Percentiles rank a stretch among this genome's conserved stretches.
Evolutionary conservation across 2,329 filamentous ascomycete species (phyloP).

Genomic region (Nemania serpens): DNA sequence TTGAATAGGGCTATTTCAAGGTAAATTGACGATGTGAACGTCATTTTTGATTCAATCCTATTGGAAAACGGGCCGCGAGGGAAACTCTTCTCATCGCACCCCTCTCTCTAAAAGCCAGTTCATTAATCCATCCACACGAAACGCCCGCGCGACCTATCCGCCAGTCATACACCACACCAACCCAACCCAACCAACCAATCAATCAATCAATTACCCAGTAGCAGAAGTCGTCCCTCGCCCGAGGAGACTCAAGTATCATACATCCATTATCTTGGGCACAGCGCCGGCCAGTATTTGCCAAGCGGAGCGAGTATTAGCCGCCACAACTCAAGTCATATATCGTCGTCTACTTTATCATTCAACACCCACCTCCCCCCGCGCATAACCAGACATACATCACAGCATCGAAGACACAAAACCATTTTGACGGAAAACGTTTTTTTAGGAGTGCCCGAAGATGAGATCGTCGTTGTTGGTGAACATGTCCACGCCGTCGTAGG

Average conservation of each 20-base stretch:
- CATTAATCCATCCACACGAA: constrained; percentile 13
- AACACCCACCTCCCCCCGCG: no score
- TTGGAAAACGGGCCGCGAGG: not conserved
- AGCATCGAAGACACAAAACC: not conserved
- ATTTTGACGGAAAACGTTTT: not conserved
- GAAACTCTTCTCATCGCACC: not conserved
- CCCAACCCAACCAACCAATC: constrained; percentile 4
- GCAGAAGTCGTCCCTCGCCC: no score
- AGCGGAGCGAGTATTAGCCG: no score
- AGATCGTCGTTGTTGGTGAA: constrained; percentile 57
- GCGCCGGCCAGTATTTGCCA: no score
- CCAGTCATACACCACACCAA: constrained; percentile 3
- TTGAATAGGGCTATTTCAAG: not conserved
- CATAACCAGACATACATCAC: not conserved
- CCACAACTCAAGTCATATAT: no score
- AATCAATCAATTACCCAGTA: no score
- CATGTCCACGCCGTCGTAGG: constrained; percentile 54
- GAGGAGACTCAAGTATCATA: no score
- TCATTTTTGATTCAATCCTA: constrained; percentile 12
- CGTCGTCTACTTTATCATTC: no score
- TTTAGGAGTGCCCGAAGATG: constrained; percentile 51
- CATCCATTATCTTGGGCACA: no score
- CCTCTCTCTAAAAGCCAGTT: constrained; percentile 16
- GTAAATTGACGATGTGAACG: not conserved
- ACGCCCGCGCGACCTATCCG: constrained; percentile 7